Conservation (phyloP, 495 filamentous ascomycete species). For the Penicillium subrubescens region DNA sequence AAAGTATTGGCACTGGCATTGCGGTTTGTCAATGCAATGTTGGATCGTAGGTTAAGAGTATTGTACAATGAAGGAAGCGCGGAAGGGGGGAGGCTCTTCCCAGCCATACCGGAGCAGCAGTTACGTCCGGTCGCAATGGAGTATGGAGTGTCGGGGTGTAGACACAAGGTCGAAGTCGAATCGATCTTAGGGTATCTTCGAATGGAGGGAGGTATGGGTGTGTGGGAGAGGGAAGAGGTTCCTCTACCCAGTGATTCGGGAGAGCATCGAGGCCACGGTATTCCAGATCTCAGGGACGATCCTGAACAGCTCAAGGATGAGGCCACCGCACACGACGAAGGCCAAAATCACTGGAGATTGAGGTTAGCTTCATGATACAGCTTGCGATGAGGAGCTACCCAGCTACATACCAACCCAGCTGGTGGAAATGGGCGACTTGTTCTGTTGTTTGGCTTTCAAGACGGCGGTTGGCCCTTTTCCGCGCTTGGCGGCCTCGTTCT, state of each 20-base stretch:
- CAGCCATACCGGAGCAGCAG: background rate
- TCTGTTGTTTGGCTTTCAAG: slow-evolving; percentile 66
- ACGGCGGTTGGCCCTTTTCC: slow-evolving; percentile 73
- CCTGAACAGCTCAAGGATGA: slow-evolving; percentile 50
- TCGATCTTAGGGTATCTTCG: slow-evolving; percentile 18
- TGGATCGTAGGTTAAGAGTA: background rate
- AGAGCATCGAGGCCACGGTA: slow-evolving; percentile 31
- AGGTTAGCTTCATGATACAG: background rate
- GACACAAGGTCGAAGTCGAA: background rate
- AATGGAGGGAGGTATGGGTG: background rate
- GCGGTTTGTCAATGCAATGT: background rate
- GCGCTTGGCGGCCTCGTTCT: slow-evolving; percentile 74
- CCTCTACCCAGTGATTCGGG: slow-evolving; percentile 24
- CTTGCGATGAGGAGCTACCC: background rate
- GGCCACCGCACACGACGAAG: slow-evolving; percentile 28
- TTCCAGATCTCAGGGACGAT: slow-evolving; percentile 63
- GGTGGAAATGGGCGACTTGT: slow-evolving; percentile 77
- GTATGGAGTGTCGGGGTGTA: background rate
- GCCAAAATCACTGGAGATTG: slow-evolving; percentile 20
- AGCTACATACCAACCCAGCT: slow-evolving; percentile 76
- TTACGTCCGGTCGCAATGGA: background rate
- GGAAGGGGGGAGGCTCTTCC: background rate
- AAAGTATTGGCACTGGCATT: background rate
- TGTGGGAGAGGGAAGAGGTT: background rate
- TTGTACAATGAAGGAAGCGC: background rate